Evolutionary conservation across 345 rosid species (phyloP).

Genomic region (Turnera subulata): DNA sequence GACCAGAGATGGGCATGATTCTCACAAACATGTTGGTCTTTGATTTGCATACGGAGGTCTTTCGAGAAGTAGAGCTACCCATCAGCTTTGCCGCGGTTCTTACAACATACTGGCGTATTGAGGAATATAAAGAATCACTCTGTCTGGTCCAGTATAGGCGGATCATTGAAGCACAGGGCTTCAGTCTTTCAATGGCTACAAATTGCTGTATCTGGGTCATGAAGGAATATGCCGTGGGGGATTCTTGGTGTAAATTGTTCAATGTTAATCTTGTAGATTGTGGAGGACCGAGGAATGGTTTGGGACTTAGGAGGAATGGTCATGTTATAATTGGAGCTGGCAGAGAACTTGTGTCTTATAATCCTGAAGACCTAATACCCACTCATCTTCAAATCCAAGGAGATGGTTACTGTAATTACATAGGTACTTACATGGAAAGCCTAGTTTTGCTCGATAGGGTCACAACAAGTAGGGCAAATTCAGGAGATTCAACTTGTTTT

Average conservation of each 20-base stretch:
- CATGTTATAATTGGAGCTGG: background rate
- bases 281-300: background rate
- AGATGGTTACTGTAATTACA: background rate
- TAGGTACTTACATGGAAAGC: background rate
- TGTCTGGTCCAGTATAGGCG: background rate
- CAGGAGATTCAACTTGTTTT: no score
- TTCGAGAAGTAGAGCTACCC: background rate
- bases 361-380: background rate
- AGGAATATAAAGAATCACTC: background rate
- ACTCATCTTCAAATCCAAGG: background rate
- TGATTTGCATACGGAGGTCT: background rate
- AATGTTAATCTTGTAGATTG: background rate
- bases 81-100: background rate
- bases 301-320: background rate
- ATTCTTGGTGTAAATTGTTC: background rate
- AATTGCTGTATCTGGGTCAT: background rate
- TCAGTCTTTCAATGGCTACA: background rate
- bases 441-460: background rate
- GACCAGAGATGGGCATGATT: background rate
- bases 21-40: constrained; percentile 1
- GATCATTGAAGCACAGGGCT: background rate
- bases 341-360: background rate
- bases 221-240: background rate
- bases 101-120: background rate
- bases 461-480: background rate